Percentiles rank a stretch among this genome's conserved stretches.
These are phyloP conservation scores for Stylonectria norvegica DNA, from an alignment of 2,329 filamentous ascomycete genomes.

Conservation along the genomic window DNA sequence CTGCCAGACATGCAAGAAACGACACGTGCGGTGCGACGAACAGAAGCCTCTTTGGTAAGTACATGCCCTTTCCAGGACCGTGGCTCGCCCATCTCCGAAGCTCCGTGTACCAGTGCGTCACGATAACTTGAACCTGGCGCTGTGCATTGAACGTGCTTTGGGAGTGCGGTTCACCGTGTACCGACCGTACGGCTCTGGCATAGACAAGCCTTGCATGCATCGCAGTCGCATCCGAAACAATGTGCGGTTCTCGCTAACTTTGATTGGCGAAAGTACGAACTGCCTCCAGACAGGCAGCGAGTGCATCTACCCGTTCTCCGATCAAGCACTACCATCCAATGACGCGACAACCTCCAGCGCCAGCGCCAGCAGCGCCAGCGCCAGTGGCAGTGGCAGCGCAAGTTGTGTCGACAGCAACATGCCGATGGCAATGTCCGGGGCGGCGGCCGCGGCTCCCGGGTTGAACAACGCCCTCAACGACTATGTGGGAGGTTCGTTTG, in stretches of 20 bases:
- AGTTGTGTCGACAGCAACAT: slow-evolving; percentile 8
- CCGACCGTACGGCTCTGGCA: slow-evolving; percentile 22
- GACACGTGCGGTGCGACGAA: slow-evolving; percentile 47
- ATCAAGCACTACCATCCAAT: slow-evolving; percentile 25
- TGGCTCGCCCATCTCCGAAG: too few species aligned
- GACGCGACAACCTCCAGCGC: slow-evolving; percentile 19
- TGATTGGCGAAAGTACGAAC: slow-evolving; percentile 37
- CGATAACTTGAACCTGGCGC: too few species aligned
- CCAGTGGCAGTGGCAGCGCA: too few species aligned
- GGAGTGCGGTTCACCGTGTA: too few species aligned
- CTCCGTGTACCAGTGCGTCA: too few species aligned
- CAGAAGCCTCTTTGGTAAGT: slow-evolving; percentile 44
- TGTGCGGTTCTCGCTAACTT: slow-evolving; percentile 15
- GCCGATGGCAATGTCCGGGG: slow-evolving; percentile 16
- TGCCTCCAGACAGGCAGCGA: slow-evolving; percentile 44
- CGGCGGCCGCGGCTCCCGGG: slow-evolving; percentile 12
- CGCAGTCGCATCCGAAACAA: slow-evolving; percentile 4
- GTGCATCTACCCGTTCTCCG: slow-evolving; percentile 35
- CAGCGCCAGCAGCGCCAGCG: slow-evolving; percentile 10
- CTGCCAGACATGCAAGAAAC: slow-evolving; percentile 37
- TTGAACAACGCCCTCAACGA: slow-evolving; percentile 23
- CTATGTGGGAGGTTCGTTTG: slow-evolving; percentile 32
- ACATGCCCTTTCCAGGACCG: slow-evolving; percentile 1
- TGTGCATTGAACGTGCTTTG: too few species aligned
- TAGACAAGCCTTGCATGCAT: slow-evolving; percentile 23